Percentiles rank a stretch among this genome's conserved stretches.
Evolutionary conservation across 805 yeast species (phyloP).

Genomic region (Diddensiella santjacobensis): DNA sequence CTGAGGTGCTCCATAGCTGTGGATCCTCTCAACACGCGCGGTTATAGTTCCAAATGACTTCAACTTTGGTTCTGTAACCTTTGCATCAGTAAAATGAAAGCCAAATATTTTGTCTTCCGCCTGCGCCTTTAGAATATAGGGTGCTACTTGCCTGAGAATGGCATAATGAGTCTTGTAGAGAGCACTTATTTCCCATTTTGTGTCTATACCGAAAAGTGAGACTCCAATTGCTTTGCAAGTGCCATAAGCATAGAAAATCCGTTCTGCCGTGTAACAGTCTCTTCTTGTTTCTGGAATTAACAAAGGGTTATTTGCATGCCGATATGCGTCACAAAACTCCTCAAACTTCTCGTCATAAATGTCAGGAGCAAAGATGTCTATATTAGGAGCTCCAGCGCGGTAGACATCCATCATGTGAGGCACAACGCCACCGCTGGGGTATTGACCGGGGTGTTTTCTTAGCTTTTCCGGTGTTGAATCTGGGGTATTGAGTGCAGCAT

Average conservation of each 20-base stretch:
- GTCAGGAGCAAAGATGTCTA: constrained; percentile 18
- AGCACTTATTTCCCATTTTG: constrained; percentile 11
- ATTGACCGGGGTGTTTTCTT: constrained; percentile 17
- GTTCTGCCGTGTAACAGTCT: constrained; percentile 18
- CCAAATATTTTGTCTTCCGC: constrained; percentile 11
- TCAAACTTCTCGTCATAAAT: constrained; percentile 17
- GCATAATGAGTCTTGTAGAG: constrained; percentile 15
- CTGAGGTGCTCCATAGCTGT: constrained; percentile 17
- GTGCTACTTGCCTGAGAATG: constrained; percentile 11
- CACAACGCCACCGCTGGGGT: constrained; percentile 21
- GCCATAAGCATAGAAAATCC: constrained; percentile 16
- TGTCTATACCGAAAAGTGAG: constrained; percentile 22
- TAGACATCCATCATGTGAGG: constrained; percentile 18
- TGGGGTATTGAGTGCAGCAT: constrained; percentile 14
- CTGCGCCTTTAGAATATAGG: constrained; percentile 15
- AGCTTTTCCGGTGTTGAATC: constrained; percentile 5
- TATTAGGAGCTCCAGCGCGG: constrained; percentile 7
- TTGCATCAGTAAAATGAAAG: constrained; percentile 15
- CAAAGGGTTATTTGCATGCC: constrained; percentile 11
- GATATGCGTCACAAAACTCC: constrained; percentile 12
- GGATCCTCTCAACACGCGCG: constrained; percentile 5
- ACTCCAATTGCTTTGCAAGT: constrained; percentile 18
- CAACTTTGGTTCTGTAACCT: not conserved
- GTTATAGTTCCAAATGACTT: constrained; percentile 6
- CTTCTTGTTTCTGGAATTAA: constrained; percentile 22